Base-by-base conservation (phyloP, 1,284 basidiomycete species). In the Mycena citricolor region DNA sequence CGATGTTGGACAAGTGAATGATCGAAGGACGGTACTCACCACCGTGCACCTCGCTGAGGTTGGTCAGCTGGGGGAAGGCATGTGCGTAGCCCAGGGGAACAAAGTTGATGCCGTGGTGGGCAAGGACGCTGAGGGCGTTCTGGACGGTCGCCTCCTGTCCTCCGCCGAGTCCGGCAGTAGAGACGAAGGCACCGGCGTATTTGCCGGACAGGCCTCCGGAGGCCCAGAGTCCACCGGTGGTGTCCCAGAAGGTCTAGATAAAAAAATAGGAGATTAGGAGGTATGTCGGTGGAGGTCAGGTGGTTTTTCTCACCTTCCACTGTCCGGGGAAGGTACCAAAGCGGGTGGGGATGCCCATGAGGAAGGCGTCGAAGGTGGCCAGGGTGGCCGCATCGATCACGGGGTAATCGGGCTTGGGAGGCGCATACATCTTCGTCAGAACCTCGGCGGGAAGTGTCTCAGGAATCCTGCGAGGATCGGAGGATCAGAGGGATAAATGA, bases 391-490 rank as follows among this genome's bases (percentile, higher is more conserved):
- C 77, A 13, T 71, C 73, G 61, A 94, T 73, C 60, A 87, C 61
- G 32, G 90, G 89, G 71, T 89, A 88, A 52, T 74, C 68, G 49
- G 81, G 74, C 61, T 85, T 86, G 30, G 82, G 59, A 8, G 84
- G 80, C 1, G 89, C 92, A 68, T 86, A 67, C 79, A 97, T 81
- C 68, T 83, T 80, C 49, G 63, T 63, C 45, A 95, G 74, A 48
- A 97, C 69, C 20, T 91, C 86, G n/a, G 80, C 66, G 3, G 85
- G 62, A 43, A 95, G 83, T 6, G 91, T 97, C 73, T 97, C 94
- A 43, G 83, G 69, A 57, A 94, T 81, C 65, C 83, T 86, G 50
- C 2, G 39, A 10, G 11, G n/a, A 16, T n/a, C n/a, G 4, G n/a
- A n/a, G n/a, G 2, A 23, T 49, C 13, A 44, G 41, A 7, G 10